Evolutionary conservation across 305 asterid genomes (phyloP), one percentile per base, ranked within the genome.

Genomic region (Lippia alba): DNA sequence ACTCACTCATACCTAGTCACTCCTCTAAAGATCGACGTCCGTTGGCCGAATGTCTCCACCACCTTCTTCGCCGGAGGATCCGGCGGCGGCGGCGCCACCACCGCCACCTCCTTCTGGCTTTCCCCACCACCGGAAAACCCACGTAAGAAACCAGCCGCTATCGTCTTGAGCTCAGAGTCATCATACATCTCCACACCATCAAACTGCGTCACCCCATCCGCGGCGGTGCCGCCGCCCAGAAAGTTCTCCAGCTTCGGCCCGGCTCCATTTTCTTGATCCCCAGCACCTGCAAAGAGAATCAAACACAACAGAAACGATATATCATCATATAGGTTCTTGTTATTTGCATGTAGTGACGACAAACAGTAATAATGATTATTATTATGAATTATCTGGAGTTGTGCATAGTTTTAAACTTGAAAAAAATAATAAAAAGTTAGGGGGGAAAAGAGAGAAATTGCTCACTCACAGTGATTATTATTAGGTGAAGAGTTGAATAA

Each of bases 21-120:
- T 9, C 96, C 96, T 82, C 96, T 77, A n/a, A 80, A 91, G 34
- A 91, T 79, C 0, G 97, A 91, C 4, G 98, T 92, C 20, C 96
- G 96, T 55, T 92, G 98, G 70, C 98, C 92, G 66, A 90, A 88
- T 6, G 80, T 83, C 8, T 92, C 96, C 5, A 36, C 77, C 6
- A 86, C 67, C 81, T 87, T 92, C 90, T 82, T 90, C 15, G 83
- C 73, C 67, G 83, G 84, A 0, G 85, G 78, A 48, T 39, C 72
- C 14, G 78, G 72, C 30, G 86, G 77, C 55, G 79, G 82, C 55
- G 79, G 82, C 12, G 49, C 2, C 45, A 77, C 82, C 39, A 39
- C 78, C 66, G 71, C 61, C 18, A 71, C 56, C 80, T 81, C 87
- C 57, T 73, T 74, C 56, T 54, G 81, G 32, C 59, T 17, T 17